phyloP scores from a whole-genome alignment of 805 yeast species.

The Scheffersomyces ergatensis region DNA sequence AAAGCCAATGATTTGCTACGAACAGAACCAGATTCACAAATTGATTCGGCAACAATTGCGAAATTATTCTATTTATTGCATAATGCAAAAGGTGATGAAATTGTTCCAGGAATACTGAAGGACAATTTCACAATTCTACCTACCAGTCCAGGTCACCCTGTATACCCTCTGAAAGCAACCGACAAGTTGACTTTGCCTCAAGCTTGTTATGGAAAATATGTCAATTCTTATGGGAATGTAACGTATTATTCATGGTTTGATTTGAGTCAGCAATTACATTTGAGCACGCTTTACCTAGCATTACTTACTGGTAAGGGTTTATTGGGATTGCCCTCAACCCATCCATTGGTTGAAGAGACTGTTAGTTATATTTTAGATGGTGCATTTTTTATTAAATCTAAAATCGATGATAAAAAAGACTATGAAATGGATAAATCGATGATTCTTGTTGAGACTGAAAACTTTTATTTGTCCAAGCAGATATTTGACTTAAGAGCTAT shows the following conservation, averaged over 20 bases:
- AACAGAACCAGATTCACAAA: constrained; percentile 11
- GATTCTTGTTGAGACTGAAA: constrained; percentile 21
- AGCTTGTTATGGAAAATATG: constrained; percentile 18
- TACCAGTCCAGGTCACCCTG: constrained; percentile 27
- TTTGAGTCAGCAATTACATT: constrained; percentile 45
- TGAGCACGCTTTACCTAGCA: constrained; percentile 32
- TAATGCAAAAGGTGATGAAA: constrained; percentile 15
- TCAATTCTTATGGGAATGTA: constrained; percentile 1
- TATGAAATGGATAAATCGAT: constrained; percentile 8
- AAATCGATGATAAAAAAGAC: constrained; percentile 7
- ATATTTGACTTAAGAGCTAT: constrained; percentile 28
- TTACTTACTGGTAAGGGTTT: constrained; percentile 31
- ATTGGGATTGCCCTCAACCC: constrained; percentile 31
- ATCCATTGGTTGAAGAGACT: constrained; percentile 24
- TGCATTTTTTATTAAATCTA: constrained; percentile 21
- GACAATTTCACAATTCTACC: constrained; percentile 22
- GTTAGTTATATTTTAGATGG: constrained; percentile 16
- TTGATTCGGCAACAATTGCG: constrained; percentile 18
- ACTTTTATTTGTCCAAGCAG: constrained; percentile 21
- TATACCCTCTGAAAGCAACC: constrained; percentile 9
- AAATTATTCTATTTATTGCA: constrained; percentile 36
- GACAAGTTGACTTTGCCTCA: constrained; percentile 15
- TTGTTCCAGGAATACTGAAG: constrained; percentile 22
- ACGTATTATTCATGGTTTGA: constrained; percentile 49
- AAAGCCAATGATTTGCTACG: constrained; percentile 21